Evolutionary conservation across 2,329 filamentous ascomycete genomes (phyloP).

Genomic region (Rutstroemia sydowiana): DNA sequence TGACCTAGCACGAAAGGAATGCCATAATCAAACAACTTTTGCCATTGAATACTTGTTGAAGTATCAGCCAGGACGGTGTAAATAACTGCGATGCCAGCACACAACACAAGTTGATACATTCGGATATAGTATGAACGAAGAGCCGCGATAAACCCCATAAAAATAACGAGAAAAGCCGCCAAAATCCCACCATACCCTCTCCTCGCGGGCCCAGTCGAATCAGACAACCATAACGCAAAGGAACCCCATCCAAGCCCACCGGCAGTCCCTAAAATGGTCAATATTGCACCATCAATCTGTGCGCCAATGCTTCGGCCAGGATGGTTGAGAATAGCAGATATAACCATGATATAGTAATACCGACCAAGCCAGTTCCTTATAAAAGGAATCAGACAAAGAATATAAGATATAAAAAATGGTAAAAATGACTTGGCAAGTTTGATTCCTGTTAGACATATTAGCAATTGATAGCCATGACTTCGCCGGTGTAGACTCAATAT

Average conservation of each 20-base stretch:
- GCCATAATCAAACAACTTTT: conserved; percentile 44
- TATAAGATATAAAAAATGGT: conserved; percentile 50
- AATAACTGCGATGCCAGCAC: conserved; percentile 47
- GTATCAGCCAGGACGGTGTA: conserved; percentile 47
- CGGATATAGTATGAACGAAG: conserved; percentile 49
- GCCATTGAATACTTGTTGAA: conserved; percentile 39
- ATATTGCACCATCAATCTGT: conserved; percentile 47
- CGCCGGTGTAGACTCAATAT: too few species aligned
- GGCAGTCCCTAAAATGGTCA: conserved; percentile 47
- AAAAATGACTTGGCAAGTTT: conserved; percentile 45
- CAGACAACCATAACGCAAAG: conserved; percentile 46
- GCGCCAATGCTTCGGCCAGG: conserved; percentile 48
- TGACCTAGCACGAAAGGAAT: conserved; percentile 51
- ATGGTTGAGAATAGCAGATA: conserved; percentile 53
- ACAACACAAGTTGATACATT: conserved; percentile 47
- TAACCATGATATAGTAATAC: conserved; percentile 47
- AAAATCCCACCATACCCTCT: conserved; percentile 47
- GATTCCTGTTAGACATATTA: too few species aligned
- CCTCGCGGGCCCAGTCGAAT: conserved; percentile 38
- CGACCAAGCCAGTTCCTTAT: conserved; percentile 44
- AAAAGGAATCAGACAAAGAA: conserved; percentile 45
- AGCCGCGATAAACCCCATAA: conserved; percentile 44
- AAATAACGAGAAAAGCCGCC: conserved; percentile 46
- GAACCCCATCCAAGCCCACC: conserved; percentile 48
- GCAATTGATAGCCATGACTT: too few species aligned